These are phyloP conservation scores for Hypoxylon perforatum DNA, from an alignment of 495 filamentous ascomycete genomes.

Conservation along the genomic window DNA sequence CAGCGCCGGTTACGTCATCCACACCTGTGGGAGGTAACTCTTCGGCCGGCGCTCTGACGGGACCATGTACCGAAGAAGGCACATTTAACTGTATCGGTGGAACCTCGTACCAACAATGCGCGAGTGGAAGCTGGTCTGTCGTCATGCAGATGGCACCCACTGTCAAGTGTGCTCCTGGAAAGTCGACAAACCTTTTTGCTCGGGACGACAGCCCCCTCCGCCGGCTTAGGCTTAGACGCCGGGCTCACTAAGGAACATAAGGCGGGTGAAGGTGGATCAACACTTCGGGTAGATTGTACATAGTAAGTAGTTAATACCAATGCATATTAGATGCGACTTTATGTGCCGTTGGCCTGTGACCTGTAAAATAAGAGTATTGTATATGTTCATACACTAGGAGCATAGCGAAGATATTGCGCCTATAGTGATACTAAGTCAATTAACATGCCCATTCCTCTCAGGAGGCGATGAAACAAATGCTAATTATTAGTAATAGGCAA, in stretches of 20 bases:
- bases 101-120: slow-evolving; percentile 46
- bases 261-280: neutral
- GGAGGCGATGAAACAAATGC: no score
- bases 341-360: no score
- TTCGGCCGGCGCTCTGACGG: slow-evolving; percentile 40
- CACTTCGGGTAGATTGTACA: neutral
- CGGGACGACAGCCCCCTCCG: slow-evolving; percentile 22
- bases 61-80: slow-evolving; percentile 41
- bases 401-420: no score
- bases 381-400: no score
- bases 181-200: slow-evolving; percentile 44
- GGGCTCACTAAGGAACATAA: neutral
- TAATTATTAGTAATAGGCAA: no score
- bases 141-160: slow-evolving; percentile 39
- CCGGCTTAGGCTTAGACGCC: slow-evolving; percentile 11
- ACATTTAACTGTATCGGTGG: slow-evolving; percentile 52
- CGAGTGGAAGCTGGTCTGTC: slow-evolving; percentile 39
- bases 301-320: neutral
- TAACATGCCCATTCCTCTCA: no score
- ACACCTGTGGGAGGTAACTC: slow-evolving; percentile 16
- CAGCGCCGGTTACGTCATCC: slow-evolving; percentile 10
- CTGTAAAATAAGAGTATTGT: no score
- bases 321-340: no score
- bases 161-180: slow-evolving; percentile 37
- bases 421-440: no score